Evolutionary conservation across 2,329 filamentous ascomycete species (phyloP), one percentile per base, ranked within the genome.

Genomic region (Pseudogymnoascus sp.): DNA sequence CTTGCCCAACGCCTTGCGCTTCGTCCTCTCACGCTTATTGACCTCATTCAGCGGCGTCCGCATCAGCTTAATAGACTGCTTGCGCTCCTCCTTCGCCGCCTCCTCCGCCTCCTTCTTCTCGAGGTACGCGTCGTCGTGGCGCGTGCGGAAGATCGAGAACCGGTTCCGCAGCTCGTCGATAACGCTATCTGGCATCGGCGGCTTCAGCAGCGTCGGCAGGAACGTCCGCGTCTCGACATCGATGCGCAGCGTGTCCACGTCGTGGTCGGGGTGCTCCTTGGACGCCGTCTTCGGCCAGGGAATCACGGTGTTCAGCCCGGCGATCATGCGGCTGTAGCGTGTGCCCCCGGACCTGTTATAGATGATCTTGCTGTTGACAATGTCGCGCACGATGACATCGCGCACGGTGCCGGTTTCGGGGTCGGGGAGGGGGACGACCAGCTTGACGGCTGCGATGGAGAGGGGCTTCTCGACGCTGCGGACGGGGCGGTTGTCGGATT

Each of bases 161-260:
- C 86, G 88, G 78, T 89, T 88, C 72, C 92, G 83, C 72, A 97
- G 80, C 79, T 97, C 93, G 73, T 96, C 87, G 67, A 96, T 82
- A 38, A 97, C 83, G n/a, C 76, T 77, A 31, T 80, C 76, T 4
- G 93, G 92, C 82, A 96, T 91, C 12, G 93, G 93, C 26, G 89
- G 82, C 14, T 82, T 79, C 29, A 92, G 78, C 23, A 97, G 80
- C 37, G 85, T 89, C n/a, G 92, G 92, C 62, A 87, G 80, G 73
- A 90, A 96, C 1, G 89, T 90, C 70, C 79, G 80, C 66, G 85
- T 81, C 71, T 96, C 90, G 63, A 91, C 89, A 62, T 87, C 82
- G 72, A 88, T 84, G 67, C 90, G 88, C 52, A 86, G 77, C 2
- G 93, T 97, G 75, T 97, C 93, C 69, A 70, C 75, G 3, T 80